Conservation (phyloP, 306 rosid species). For the Vachellia collinsii region DNA sequence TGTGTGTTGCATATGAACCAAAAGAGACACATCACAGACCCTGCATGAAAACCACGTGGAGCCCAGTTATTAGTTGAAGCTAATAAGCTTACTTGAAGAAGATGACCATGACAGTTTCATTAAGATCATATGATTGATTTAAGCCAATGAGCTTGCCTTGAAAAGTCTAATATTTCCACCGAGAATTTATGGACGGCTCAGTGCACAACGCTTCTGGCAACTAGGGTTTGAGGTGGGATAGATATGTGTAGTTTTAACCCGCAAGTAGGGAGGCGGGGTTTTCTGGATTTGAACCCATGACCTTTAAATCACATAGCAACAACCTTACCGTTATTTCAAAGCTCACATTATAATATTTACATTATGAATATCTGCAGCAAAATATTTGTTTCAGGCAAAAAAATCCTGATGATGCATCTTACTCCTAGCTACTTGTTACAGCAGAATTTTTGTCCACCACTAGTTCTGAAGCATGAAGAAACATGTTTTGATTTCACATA, state of each 20-base stretch:
- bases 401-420: not conserved
- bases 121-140: constrained; percentile 18
- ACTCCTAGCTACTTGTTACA: constrained; percentile 28
- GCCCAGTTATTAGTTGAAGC: constrained; percentile 17
- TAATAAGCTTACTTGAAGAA: constrained; percentile 22
- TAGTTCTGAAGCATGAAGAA: constrained; percentile 34
- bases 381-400: not conserved
- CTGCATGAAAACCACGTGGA: constrained; percentile 29
- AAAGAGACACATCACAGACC: constrained; percentile 38
- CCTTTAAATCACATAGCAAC: no score
- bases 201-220: no score
- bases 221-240: no score
- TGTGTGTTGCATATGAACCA: constrained; percentile 36
- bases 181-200: no score
- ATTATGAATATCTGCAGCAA: constrained; percentile 30
- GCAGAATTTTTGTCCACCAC: constrained; percentile 39
- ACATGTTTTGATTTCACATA: constrained; percentile 27
- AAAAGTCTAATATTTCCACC: constrained; percentile 5
- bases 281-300: no score
- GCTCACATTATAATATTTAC: no score
- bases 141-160: constrained; percentile 38
- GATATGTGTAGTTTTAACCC: no score
- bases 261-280: no score
- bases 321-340: no score
- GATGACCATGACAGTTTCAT: constrained; percentile 57